Base-by-base conservation (phyloP, 1,139 yeast species). In the Candida gigantensis region DNA sequence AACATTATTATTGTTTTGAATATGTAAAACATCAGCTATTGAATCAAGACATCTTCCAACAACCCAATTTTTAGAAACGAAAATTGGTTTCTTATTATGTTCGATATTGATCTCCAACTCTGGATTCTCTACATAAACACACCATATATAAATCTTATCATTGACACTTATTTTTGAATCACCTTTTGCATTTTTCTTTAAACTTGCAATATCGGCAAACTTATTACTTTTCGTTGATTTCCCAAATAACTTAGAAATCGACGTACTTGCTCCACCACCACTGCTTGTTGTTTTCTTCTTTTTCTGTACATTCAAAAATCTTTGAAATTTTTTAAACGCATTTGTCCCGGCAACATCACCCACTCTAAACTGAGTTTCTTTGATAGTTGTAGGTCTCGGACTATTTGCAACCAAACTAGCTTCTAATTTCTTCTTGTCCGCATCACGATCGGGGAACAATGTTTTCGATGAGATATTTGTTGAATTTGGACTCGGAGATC, bases 1-100 rank as follows among this genome's bases (percentile, higher is more conserved):
- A 37, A 61, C 56, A 51, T 80, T 81, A 52, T 84, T 84, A 35
- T 62, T 55, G 56, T 85, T 85, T 28, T 66, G 65, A 14, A 85
- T 71, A 34, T 67, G 70, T 39, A 84, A 57, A 24, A 62, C 55
- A 21, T 70, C 74, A 4, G 90, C 79, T 9, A 84, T 71, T 27
- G 74, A 72, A 55, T 90, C 97, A 32, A 88, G 60, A 2, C 83
- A 82, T 45, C 86, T 69, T 0, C 97, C 97, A 6, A 86, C 71
- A 0, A 87, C 82, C 87, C 92, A 83, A 21, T 71, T 65, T 45
- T 76, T 74, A 25, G 78, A 77, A 11, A 83, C 72, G 51, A 56
- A 84, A 11, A 83, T 53, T 0, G 81, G 72, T 24, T 48, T 55
- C 14, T 58, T 47, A 18, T 58, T 63, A 14, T 51, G 53, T 5